Evolutionary conservation across 345 rosid species (phyloP).

Genomic region (Firmiana major): DNA sequence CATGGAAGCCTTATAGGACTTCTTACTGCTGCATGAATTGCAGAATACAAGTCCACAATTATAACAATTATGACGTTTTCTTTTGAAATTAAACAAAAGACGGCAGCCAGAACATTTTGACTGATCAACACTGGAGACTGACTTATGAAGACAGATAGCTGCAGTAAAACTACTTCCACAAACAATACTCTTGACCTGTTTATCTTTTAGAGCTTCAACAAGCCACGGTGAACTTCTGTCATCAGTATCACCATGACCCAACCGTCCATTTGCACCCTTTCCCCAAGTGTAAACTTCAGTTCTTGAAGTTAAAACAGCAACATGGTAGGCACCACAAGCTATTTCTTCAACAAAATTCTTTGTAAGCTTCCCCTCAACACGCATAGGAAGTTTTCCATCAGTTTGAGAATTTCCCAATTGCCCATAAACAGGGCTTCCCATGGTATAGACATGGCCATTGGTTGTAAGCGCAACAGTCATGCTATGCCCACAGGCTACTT

Average conservation of each 20-base stretch:
- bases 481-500: conserved; percentile 73
- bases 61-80: conserved; percentile 77
- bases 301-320: conserved; percentile 69
- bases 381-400: conserved; percentile 59
- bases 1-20: conserved; percentile 72
- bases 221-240: conserved; percentile 58
- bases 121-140: conserved; percentile 71
- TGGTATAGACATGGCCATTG: conserved; percentile 64
- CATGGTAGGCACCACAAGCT: conserved; percentile 76
- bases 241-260: conserved; percentile 69
- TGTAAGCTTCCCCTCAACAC: conserved; percentile 61
- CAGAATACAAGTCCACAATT: conserved; percentile 76
- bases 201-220: conserved; percentile 67
- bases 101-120: conserved; percentile 76
- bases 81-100: conserved; percentile 62
- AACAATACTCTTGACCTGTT: conserved; percentile 69
- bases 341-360: conserved; percentile 71
- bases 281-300: conserved; percentile 89
- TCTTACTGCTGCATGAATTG: conserved; percentile 69
- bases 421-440: conserved; percentile 81
- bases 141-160: conserved; percentile 74
- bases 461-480: conserved; percentile 65
- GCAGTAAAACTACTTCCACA: conserved; percentile 72
- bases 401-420: conserved; percentile 66
- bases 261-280: conserved; percentile 72